Base-by-base conservation (phyloP, 2,329 filamentous ascomycete genomes). In the Ilyonectria sp. region DNA sequence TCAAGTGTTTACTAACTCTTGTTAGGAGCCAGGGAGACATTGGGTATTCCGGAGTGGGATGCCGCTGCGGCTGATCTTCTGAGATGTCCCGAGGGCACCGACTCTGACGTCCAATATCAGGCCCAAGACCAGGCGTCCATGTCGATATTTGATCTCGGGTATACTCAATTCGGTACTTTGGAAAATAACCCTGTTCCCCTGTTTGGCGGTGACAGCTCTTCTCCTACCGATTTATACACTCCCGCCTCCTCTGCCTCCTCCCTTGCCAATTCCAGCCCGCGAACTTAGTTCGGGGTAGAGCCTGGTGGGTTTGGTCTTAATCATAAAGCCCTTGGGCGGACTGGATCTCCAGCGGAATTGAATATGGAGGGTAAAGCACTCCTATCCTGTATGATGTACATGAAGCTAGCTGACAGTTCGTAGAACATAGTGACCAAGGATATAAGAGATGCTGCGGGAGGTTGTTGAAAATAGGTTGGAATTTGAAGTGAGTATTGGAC, bases 321-420 rank as follows among this genome's bases (percentile, higher is more conserved):
- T 44, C 17, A 49, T 19, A 59, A 61, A n/a, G 2, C 8, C 54
- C 44, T 50, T 71, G 61, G 59, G 37, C 50, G 47, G 64, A 63
- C 33, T 60, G 53, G 35, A 46, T 50, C 68, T 66, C 65, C 65
- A 62, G 65, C 68, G 71, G 70, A 60, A 63, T 49, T 29, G 21
- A 13, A 15, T 26, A 56, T 40, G 44, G 19, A 31, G 33, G n/a
- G 31, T 53, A 53, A 33, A 7, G 2, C 2, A n/a, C n/a, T 53
- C 8, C 8, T 8, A 2, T 3, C 4, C 2, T 10, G 1, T 7
- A 23, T 3, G 6, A 8, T 17, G 5, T 37, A 11, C 11, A 21
- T 37, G 10, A 35, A 19, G 13, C 31, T 53, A 35, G 35, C 21
- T 8, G n/a, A 35, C n/a, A 11, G 7, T 13, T 3, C n/a, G 31